Evolutionary conservation across 768 basidiomycete species (phyloP).

Genomic region (Pleurotus tuoliensis): DNA sequence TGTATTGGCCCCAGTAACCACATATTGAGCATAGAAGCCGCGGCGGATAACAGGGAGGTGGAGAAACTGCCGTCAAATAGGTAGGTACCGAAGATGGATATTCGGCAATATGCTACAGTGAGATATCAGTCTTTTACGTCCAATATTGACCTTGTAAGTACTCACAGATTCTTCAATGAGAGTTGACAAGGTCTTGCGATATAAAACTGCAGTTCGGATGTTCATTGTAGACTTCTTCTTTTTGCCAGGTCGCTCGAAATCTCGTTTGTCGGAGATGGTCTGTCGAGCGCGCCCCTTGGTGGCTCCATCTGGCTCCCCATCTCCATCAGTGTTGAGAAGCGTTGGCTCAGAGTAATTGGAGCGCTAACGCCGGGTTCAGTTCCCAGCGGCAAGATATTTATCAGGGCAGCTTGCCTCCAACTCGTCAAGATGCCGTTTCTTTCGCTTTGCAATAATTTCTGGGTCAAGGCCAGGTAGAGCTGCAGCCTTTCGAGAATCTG

Average conservation of each 20-base stretch:
- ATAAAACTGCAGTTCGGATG: slow-evolving; percentile 75
- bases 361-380: slow-evolving; percentile 37
- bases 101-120: slow-evolving; percentile 51
- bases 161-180: slow-evolving; percentile 80
- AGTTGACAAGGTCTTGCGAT: slow-evolving; percentile 72
- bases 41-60: slow-evolving; percentile 58
- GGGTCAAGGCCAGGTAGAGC: slow-evolving; percentile 43
- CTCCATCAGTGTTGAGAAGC: slow-evolving; percentile 25
- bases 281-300: slow-evolving; percentile 70
- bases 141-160: slow-evolving; percentile 13
- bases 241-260: slow-evolving; percentile 45
- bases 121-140: background rate
- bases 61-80: slow-evolving; percentile 67
- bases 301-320: slow-evolving; percentile 43
- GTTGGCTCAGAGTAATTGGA: slow-evolving; percentile 73
- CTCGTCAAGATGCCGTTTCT: slow-evolving; percentile 75
- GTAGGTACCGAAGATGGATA: slow-evolving; percentile 52
- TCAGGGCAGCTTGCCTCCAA: slow-evolving; percentile 55
- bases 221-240: slow-evolving; percentile 83
- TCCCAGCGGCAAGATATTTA: slow-evolving; percentile 8
- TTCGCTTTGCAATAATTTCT: slow-evolving; percentile 72
- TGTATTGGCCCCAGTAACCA: slow-evolving; percentile 80
- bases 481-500: slow-evolving; percentile 47
- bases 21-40: slow-evolving; percentile 82
- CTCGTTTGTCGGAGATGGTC: slow-evolving; percentile 75